These are phyloP conservation scores for Calonectria hongkongensis DNA, from an alignment of 2,329 filamentous ascomycete species.

Conservation along the genomic window DNA sequence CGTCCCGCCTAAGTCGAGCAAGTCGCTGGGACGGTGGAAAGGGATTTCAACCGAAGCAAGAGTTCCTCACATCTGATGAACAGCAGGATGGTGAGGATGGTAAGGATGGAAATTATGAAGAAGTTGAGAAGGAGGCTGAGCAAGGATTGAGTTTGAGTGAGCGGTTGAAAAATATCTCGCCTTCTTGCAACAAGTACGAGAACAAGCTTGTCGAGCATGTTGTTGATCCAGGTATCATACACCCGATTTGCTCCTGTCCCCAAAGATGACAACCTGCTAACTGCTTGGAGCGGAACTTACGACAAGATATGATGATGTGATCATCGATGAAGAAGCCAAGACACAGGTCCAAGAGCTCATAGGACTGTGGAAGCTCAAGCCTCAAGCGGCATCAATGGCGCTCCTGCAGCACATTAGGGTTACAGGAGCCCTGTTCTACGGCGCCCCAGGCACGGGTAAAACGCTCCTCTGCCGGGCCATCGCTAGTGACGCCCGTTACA, in stretches of 20 bases:
- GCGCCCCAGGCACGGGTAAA: not conserved
- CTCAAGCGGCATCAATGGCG: not conserved
- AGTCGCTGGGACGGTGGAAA: not conserved
- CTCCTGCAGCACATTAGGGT: not conserved
- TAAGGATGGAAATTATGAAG: not conserved
- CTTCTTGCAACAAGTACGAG: not conserved
- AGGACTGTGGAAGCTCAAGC: not conserved
- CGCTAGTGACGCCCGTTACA: not conserved
- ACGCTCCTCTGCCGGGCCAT: constrained; percentile 3
- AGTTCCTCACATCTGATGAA: not conserved
- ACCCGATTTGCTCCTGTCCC: not conserved
- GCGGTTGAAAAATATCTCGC: not conserved
- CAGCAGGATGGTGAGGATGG: not conserved
- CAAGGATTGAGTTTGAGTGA: not conserved
- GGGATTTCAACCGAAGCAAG: not conserved
- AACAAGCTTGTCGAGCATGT: not conserved
- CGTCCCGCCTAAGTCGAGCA: not conserved
- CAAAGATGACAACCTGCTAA: too few species aligned
- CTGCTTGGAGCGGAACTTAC: not conserved
- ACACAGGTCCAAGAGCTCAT: not conserved
- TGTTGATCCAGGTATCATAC: not conserved
- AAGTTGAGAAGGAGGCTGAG: not conserved
- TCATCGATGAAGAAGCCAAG: not conserved
- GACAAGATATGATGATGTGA: constrained; percentile 1
- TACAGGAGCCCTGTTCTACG: not conserved